Evolutionary conservation across 2,329 filamentous ascomycete species (phyloP), one percentile per base, ranked within the genome.

Genomic region (Diplocarpon rosae): DNA sequence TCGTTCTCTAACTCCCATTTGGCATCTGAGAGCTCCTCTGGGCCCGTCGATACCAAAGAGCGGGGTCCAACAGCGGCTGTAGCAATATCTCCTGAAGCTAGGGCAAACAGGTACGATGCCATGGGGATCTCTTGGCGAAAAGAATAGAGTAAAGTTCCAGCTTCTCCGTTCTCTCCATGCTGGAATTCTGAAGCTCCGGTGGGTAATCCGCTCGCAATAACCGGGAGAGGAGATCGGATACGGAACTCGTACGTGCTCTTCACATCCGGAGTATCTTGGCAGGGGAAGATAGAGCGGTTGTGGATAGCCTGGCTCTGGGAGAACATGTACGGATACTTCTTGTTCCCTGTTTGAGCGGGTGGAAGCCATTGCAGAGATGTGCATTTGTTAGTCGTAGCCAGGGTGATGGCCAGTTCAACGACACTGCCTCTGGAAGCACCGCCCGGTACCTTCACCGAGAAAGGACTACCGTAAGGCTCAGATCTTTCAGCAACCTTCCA

Each of bases 231-330:
- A 17, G 88, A 95, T 20, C 80, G 80, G 59, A 98, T 83, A 59
- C 82, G 84, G 69, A 95, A 95, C 51, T 81, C 80, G 65, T 89
- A 88, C 1, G 88, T 93, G n/a, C 85, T 88, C 70, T 98, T 98
- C 58, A 95, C 85, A 62, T 95, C 90, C 2, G 92, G 92, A 1
- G 92, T 96, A 62, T 98, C 92, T 68, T 96, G 90, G 66, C 90
- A 96, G 6, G 92, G 92, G 64, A 96, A 94, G 49, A 96, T 76
- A 38, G 88, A 94, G 48, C 92, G 80, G 35, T 86, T 87, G 59
- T 96, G 89, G 59, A 95, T 96, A 43, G 90, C 89, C 70, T 98
- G 90, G 64, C 89, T 95, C 69, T 96, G 92, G 36, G 86, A 93
- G 69, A 96, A 96, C 80, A 96, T 90, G 66, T 95, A 96, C 1